Conservation (phyloP, 2,329 filamentous ascomycete species). For the Penicillium sp. region DNA sequence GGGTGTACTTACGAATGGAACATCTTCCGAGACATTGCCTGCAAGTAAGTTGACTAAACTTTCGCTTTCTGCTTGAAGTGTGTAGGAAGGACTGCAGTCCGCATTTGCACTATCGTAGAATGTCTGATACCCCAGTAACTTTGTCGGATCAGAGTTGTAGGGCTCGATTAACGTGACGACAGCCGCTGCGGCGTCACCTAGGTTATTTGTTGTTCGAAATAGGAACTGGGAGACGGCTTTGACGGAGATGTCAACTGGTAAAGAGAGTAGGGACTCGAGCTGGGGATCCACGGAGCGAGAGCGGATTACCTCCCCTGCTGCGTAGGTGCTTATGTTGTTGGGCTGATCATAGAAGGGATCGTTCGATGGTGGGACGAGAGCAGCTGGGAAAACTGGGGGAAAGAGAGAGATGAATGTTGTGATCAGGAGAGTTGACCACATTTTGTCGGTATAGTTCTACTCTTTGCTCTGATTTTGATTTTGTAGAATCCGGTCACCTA, state of each 20-base stretch:
- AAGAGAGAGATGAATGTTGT: not conserved
- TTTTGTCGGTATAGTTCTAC: not conserved
- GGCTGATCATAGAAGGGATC: constrained; percentile 19
- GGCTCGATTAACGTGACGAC: constrained; percentile 41
- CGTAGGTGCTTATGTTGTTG: constrained; percentile 12
- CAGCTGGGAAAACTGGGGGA: not conserved
- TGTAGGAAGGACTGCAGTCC: constrained; percentile 25
- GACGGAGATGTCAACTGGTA: constrained; percentile 13
- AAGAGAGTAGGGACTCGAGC: constrained; percentile 7
- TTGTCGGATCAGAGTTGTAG: constrained; percentile 17
- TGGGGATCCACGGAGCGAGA: constrained; percentile 11
- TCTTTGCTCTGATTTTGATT: too few species aligned
- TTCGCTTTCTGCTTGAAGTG: constrained; percentile 29
- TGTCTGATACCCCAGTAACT: constrained; percentile 45
- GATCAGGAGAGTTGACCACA: not conserved
- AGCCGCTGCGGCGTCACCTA: constrained; percentile 20
- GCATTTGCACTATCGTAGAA: constrained; percentile 24
- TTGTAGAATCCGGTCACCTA: too few species aligned
- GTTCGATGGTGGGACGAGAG: constrained; percentile 7
- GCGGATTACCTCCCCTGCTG: constrained; percentile 14
- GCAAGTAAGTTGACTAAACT: not conserved
- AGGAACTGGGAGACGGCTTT: constrained; percentile 16
- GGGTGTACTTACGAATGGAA: not conserved
- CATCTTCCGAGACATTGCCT: constrained; percentile 5
- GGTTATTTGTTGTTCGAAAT: constrained; percentile 21